Base-by-base conservation (phyloP, 106 monocot genomes). In the Acorus gramineus region DNA sequence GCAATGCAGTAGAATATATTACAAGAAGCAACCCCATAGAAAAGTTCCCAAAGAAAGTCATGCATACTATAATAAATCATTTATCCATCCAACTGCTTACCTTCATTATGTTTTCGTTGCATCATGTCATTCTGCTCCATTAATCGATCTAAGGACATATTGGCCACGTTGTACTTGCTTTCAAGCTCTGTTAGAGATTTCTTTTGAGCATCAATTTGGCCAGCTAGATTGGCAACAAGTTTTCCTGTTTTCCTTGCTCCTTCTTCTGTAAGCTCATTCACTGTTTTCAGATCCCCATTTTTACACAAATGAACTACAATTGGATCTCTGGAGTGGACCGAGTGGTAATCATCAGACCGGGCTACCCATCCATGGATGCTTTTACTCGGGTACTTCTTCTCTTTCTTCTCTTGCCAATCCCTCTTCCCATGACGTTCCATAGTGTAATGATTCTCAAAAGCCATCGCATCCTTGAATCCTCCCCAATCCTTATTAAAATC, bases 401-500 rank as follows among this genome's bases (percentile, higher is more conserved):
- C 8, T 4, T 54, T 55, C 5, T 51, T 63, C 2, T 42, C 58
- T 4, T 53, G 28, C 77, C 76, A 83, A 9, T 83, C 79, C 53
- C 52, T 75, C 71, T 75, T 87, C 13, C 80, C 77, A 3, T 14
- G 55, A 13, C 68, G 74, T 7, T 11, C 55, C 3, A 74, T 66
- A 6, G 70, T 62, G 46, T 67, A 66, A 6, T 78, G 71, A n/a
- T 75, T 75, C 62, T 82, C 78, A 55, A 82, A 78, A 0, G 48
- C 62, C 78, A 82, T 71, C 6, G 74, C 82, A 57, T 85, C 76
- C 66, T 70, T 77, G 13, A 89, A 82, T 49, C 85, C 89, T 11
- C 44, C 59, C 89, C 89, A 89, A 47, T 77, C 79, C 52, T 57
- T 65, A 7, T 63, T 66, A 59, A 89, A 89, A 53, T 72, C 71